phyloP scores from a whole-genome alignment of 768 basidiomycete species.

The Cyclocybe aegerita region DNA sequence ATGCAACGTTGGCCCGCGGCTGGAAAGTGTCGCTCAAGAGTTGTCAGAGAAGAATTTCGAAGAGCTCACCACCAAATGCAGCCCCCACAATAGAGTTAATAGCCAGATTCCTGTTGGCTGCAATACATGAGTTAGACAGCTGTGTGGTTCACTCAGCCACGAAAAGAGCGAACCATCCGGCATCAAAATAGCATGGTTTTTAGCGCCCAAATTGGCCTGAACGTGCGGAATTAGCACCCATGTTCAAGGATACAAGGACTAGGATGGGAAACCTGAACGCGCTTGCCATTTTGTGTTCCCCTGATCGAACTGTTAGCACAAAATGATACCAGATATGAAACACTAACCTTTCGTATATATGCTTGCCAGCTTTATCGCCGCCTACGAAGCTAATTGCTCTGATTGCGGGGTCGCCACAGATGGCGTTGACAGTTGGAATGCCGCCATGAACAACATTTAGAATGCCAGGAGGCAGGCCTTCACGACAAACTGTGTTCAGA shows the following conservation, averaged over 20 bases:
- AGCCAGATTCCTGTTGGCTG: conserved; percentile 89
- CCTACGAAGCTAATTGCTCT: conserved; percentile 97
- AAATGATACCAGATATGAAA: background rate
- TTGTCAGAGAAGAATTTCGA: background rate
- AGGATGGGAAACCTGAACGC: conserved; percentile 59
- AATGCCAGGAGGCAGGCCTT: conserved; percentile 83
- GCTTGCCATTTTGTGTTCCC: conserved; percentile 84
- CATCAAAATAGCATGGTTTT: conserved; percentile 94
- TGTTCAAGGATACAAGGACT: conserved; percentile 2
- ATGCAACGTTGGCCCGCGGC: conserved; percentile 98
- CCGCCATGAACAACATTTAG: conserved; percentile 92
- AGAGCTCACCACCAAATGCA: conserved; percentile 76
- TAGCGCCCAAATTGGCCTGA: conserved; percentile 79
- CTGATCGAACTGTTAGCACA: conserved; percentile 32
- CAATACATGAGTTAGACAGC: background rate
- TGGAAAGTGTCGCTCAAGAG: conserved; percentile 19
- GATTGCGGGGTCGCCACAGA: conserved; percentile 90
- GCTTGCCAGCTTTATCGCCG: conserved; percentile 87
- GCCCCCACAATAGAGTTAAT: conserved; percentile 92
- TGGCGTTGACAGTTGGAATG: conserved; percentile 86
- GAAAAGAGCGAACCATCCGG: conserved; percentile 68
- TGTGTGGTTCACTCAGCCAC: background rate
- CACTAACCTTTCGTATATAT: conserved; percentile 83
- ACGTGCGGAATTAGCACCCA: background rate
- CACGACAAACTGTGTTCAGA: background rate